Percentiles rank a stretch among this genome's conserved stretches.
Evolutionary conservation across 1,284 basidiomycete species (phyloP).

Genomic region (Tylopilus sp.): DNA sequence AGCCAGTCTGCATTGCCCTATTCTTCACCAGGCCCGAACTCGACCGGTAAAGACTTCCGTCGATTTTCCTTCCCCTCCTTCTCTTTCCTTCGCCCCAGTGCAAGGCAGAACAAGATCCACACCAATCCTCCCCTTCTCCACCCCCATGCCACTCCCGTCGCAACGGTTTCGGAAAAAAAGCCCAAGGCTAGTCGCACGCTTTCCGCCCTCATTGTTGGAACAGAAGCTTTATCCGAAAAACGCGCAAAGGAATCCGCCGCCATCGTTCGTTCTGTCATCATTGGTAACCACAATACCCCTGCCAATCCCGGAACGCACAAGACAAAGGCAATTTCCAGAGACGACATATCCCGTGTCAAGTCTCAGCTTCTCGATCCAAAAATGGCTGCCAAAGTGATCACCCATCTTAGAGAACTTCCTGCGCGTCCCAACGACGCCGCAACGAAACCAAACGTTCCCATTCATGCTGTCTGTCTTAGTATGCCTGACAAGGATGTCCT

Average conservation of each 20-base stretch:
- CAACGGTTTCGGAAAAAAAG: slow-evolving; percentile 33
- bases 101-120: slow-evolving; percentile 25
- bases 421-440: slow-evolving; percentile 19
- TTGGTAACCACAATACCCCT: slow-evolving; percentile 45
- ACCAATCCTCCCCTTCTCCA: slow-evolving; percentile 8
- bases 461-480: slow-evolving; percentile 69
- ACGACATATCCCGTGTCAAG: slow-evolving; percentile 64
- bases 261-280: slow-evolving; percentile 60
- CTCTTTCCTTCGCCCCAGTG: slow-evolving; percentile 33
- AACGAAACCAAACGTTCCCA: slow-evolving; percentile 40
- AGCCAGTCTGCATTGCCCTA: slow-evolving; percentile 30
- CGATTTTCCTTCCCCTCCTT: slow-evolving; percentile 41
- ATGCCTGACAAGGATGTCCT: slow-evolving; percentile 58
- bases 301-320: slow-evolving; percentile 30
- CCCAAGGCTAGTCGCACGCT: slow-evolving; percentile 32
- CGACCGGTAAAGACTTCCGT: slow-evolving; percentile 25
- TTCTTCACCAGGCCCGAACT: slow-evolving; percentile 9
- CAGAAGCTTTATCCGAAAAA: slow-evolving; percentile 43
- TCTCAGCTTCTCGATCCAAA: slow-evolving; percentile 61
- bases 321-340: slow-evolving; percentile 40
- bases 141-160: slow-evolving; percentile 4
- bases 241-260: slow-evolving; percentile 60
- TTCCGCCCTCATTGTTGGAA: slow-evolving; percentile 19
- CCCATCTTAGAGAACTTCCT: slow-evolving; percentile 56
- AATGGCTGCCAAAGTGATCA: slow-evolving; percentile 64